phyloP scores from a whole-genome alignment of 2,329 filamentous ascomycete species.

The Colletotrichum neosansevieriae region DNA sequence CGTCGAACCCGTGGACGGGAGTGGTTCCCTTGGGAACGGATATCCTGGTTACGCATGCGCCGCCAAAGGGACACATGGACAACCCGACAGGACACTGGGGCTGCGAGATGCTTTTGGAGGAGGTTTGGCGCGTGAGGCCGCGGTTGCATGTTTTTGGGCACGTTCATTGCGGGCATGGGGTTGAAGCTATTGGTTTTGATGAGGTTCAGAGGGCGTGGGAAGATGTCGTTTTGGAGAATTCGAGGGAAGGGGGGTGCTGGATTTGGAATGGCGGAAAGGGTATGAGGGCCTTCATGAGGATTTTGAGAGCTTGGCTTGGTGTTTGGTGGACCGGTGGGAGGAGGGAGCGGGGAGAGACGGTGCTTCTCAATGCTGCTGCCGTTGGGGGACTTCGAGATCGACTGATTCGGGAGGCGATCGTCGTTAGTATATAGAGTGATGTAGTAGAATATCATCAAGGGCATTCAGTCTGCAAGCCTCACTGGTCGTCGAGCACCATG shows the following conservation, averaged over 20 bases:
- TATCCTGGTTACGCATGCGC: slow-evolving; percentile 55
- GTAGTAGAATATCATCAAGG: no score
- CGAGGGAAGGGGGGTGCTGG: background rate
- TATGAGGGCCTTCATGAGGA: background rate
- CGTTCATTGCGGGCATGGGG: slow-evolving; percentile 51
- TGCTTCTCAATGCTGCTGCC: slow-evolving; percentile 31
- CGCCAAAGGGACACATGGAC: slow-evolving; percentile 53
- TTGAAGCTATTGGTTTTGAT: slow-evolving; percentile 48
- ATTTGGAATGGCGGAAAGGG: background rate
- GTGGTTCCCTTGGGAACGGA: slow-evolving; percentile 47
- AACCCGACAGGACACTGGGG: slow-evolving; percentile 45
- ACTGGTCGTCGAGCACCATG: no score
- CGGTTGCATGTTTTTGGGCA: slow-evolving; percentile 54
- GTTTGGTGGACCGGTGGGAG: slow-evolving; percentile 25
- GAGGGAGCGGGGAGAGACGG: background rate
- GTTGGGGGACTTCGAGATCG: slow-evolving; percentile 4
- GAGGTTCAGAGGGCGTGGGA: slow-evolving; percentile 46
- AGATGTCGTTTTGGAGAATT: slow-evolving; percentile 15
- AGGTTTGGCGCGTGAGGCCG: slow-evolving; percentile 49
- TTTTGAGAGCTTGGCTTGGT: slow-evolving; percentile 1
- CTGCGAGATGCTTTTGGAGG: slow-evolving; percentile 47
- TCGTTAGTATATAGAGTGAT: slow-evolving; percentile 15
- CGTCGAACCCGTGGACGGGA: slow-evolving; percentile 46
- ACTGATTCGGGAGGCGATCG: slow-evolving; percentile 16
- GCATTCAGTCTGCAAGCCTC: no score